Conservation (phyloP, 2,329 filamentous ascomycete species). For the Aaosphaeria pasadenensis region DNA sequence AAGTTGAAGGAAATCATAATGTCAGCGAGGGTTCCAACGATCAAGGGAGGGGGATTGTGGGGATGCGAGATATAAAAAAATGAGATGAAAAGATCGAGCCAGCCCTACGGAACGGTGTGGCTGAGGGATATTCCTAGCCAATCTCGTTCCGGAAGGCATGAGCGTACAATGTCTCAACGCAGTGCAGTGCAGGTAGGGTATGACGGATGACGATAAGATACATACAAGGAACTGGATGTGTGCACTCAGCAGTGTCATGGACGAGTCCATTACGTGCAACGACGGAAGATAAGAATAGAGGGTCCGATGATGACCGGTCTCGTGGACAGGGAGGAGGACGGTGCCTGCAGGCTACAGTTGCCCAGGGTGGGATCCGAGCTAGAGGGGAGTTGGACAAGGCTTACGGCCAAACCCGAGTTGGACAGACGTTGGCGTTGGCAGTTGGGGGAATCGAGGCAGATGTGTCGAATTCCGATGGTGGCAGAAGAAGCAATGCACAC, state of each 20-base stretch:
- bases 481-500: conserved; percentile 23
- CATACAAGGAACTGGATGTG: conserved; percentile 50
- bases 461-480: conserved; percentile 16
- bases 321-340: conserved; percentile 21
- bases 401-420: conserved; percentile 19
- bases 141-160: neutral
- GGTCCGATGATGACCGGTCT: conserved; percentile 21
- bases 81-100: too few relatives aligned
- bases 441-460: conserved; percentile 24
- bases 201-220: conserved; percentile 21
- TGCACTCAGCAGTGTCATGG: conserved; percentile 46
- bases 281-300: conserved; percentile 29
- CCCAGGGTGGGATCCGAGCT: conserved; percentile 15
- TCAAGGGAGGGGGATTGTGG: conserved; percentile 20
- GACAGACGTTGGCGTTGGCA: conserved; percentile 7
- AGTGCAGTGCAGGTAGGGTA: conserved; percentile 16
- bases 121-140: conserved; percentile 14
- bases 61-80: conserved; percentile 28
- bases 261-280: conserved; percentile 41
- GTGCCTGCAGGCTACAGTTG: conserved; percentile 22
- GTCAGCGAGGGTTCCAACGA: conserved; percentile 21
- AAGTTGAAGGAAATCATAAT: conserved; percentile 46
- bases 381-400: conserved; percentile 21
- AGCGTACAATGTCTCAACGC: conserved; percentile 15
- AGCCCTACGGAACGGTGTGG: conserved; percentile 23